These are phyloP conservation scores for Cryptococcus sp. DNA, from an alignment of 1,284 basidiomycete genomes.

Conservation along the genomic window DNA sequence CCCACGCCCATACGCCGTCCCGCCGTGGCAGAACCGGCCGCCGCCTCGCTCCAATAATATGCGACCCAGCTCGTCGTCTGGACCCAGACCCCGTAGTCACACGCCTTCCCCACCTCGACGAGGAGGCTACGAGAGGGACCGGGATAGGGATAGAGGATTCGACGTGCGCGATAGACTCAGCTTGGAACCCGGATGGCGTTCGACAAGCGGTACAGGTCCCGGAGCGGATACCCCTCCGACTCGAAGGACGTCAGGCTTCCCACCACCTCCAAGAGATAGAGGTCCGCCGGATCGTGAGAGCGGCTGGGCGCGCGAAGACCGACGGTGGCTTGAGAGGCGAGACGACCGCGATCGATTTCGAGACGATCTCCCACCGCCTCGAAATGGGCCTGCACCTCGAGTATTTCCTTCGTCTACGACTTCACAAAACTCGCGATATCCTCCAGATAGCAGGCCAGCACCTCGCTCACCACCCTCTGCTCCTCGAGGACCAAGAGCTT, in stretches of 20 bases:
- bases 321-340: neutral
- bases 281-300: neutral
- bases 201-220: neutral
- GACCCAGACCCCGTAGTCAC: slow-evolving; percentile 15
- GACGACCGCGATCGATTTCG: slow-evolving; percentile 11
- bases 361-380: slow-evolving; percentile 9
- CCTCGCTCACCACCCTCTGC: slow-evolving; percentile 23
- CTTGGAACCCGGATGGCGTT: neutral
- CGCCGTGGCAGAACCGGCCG: slow-evolving; percentile 15
- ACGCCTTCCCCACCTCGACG: slow-evolving; percentile 21
- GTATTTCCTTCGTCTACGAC: neutral
- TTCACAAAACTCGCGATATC: slow-evolving; percentile 4
- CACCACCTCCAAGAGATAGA: neutral
- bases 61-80: slow-evolving; percentile 8
- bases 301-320: neutral
- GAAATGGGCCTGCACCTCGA: neutral
- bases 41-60: slow-evolving; percentile 8
- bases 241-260: neutral
- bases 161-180: slow-evolving; percentile 1
- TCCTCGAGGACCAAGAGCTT: slow-evolving; percentile 11
- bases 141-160: slow-evolving; percentile 3
- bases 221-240: neutral
- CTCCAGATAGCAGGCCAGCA: slow-evolving; percentile 9
- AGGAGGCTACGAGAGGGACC: slow-evolving; percentile 3
- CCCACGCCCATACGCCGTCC: slow-evolving; percentile 14